phyloP scores from a whole-genome alignment of 257 asterid genomes.

The Gentiana dahurica region DNA sequence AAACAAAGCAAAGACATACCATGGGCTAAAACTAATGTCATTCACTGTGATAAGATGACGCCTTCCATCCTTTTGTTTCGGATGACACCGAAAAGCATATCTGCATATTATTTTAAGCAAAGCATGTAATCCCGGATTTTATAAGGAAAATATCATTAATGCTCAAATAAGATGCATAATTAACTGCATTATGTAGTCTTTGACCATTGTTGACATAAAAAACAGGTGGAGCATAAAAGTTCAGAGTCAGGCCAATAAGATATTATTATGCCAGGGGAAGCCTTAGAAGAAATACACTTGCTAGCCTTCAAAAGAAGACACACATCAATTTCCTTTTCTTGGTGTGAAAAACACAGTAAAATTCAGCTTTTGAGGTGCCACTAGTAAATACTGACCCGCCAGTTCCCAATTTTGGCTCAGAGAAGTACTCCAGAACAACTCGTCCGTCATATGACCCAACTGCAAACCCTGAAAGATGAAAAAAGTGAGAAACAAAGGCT shows the following conservation, averaged over 20 bases:
- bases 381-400: constrained; percentile 51
- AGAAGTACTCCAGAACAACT: constrained; percentile 54
- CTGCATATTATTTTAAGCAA: constrained; percentile 29
- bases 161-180: no score
- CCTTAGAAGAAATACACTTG: not conserved
- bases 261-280: no score
- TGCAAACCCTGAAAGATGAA: constrained; percentile 49
- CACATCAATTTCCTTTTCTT: not conserved
- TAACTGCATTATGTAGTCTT: not conserved
- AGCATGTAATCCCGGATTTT: not conserved
- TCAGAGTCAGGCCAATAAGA: no score
- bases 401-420: constrained; percentile 24
- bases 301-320: not conserved
- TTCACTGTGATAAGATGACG: constrained; percentile 55
- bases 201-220: not conserved
- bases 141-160: not conserved
- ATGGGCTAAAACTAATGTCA: constrained; percentile 67
- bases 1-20: constrained; percentile 34
- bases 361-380: not conserved
- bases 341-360: not conserved
- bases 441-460: constrained; percentile 85
- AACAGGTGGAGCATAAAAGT: not conserved
- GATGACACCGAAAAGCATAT: constrained; percentile 80
- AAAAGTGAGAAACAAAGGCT: no score
- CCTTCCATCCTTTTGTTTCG: constrained; percentile 45